These are phyloP conservation scores for Lactarius deliciosus DNA, from an alignment of 768 basidiomycete species.

Conservation along the genomic window DNA sequence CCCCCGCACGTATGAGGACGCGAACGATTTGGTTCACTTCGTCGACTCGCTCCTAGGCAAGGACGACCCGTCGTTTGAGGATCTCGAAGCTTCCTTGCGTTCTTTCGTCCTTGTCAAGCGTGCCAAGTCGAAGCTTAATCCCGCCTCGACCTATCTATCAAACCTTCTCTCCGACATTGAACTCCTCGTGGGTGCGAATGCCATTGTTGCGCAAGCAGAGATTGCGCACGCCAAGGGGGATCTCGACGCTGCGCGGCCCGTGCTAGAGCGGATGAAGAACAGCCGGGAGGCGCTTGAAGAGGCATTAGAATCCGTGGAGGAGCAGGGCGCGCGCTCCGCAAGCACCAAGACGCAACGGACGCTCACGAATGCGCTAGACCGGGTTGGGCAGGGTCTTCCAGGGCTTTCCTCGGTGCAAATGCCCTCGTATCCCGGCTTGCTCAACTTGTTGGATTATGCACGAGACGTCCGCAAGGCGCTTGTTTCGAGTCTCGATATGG, in stretches of 20 bases:
- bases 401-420: slow-evolving; percentile 50
- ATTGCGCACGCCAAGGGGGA: slow-evolving; percentile 68
- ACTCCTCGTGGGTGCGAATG: slow-evolving; percentile 81
- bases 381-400: slow-evolving; percentile 72
- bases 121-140: slow-evolving; percentile 92
- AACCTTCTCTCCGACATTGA: slow-evolving; percentile 91
- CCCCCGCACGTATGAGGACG: slow-evolving; percentile 89
- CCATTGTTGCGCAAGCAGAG: slow-evolving; percentile 80
- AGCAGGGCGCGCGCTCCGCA: slow-evolving; percentile 59
- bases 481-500: slow-evolving; percentile 78
- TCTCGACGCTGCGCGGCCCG: slow-evolving; percentile 66
- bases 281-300: slow-evolving; percentile 76
- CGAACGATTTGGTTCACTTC: slow-evolving; percentile 94
- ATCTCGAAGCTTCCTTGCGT: slow-evolving; percentile 85
- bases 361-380: slow-evolving; percentile 68
- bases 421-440: slow-evolving; percentile 81
- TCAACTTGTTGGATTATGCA: slow-evolving; percentile 84
- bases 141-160: slow-evolving; percentile 86
- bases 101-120: slow-evolving; percentile 96
- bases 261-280: slow-evolving; percentile 84
- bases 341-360: slow-evolving; percentile 54
- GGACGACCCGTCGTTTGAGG: slow-evolving; percentile 73
- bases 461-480: slow-evolving; percentile 73
- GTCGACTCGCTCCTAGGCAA: slow-evolving; percentile 86
- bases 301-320: slow-evolving; percentile 75